Base-by-base conservation (phyloP, 768 basidiomycete species). In the Hydnomerulius pinastri region DNA sequence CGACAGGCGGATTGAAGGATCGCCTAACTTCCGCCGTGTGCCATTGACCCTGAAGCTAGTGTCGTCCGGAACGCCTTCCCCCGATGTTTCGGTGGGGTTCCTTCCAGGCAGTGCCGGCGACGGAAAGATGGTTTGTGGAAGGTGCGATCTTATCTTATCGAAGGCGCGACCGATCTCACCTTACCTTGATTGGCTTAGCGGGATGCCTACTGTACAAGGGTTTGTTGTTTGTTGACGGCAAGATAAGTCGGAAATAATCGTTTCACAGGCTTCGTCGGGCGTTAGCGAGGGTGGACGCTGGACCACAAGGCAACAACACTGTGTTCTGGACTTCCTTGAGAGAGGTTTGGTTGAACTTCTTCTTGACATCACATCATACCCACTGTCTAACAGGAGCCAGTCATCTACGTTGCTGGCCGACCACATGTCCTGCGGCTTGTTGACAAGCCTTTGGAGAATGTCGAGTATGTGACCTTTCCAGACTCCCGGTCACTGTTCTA, bases 241-340 rank as follows among this genome's bases (percentile, higher is more conserved):
- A 11, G 32, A 42, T 9, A 11, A 37, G 48, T 20, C 35, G 4
- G 46, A 20, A 36, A 43, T 49, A 38, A 48, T 46, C 9, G 49
- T 46, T 40, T 13, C 11, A 23, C 25, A 93, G 93, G 6, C 72
- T 97, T 51, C 82, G 91, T 46, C 77, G 83, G 50, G 92, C 93
- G 3, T 70, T 98, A 37, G 70, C 77, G 18, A 77, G 89, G 51
- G 89, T 98, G 40, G 79, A 87, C 54, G 97, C 95, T 4, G 83
- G 82, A 7, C 86, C 87, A 12, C 75, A 80, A n/a, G 93, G 93
- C 1, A 61, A 71, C 21, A 87, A 90, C 50, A 79, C 68, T 56
- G 87, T 94, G 12, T 86, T 82, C 53, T 98, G 97, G 97, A 98
- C 94, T n/a, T 95, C 91, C 0, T 68, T 99, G 50, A 80, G 97